Conservation (phyloP, 805 yeast genomes). For the Debaryomyces maramus region DNA sequence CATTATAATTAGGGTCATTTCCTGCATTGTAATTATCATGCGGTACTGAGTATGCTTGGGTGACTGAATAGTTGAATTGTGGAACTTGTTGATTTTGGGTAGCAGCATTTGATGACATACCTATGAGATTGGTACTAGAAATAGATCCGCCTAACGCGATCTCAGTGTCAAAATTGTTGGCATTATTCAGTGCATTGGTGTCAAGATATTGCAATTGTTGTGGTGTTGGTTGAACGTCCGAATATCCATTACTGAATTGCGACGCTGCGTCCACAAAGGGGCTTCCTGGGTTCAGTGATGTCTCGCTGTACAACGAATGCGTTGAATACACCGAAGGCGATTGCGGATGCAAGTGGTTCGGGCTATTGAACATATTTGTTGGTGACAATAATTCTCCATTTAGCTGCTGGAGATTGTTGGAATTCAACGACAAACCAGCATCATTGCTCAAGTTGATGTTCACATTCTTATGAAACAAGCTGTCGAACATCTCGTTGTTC, state of each 20-base stretch:
- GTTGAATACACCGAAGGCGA: slow-evolving; percentile 20
- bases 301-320: slow-evolving; percentile 35
- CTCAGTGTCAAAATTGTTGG: slow-evolving; percentile 30
- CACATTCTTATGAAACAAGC: slow-evolving; percentile 9
- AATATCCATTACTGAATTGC: slow-evolving; percentile 24
- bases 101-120: slow-evolving; percentile 6
- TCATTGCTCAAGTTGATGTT: slow-evolving; percentile 10
- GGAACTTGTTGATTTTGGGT: slow-evolving; percentile 9
- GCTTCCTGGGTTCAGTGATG: slow-evolving; percentile 35
- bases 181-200: slow-evolving; percentile 2
- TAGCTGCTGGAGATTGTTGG: slow-evolving; percentile 13
- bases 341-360: slow-evolving; percentile 16
- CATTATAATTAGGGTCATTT: slow-evolving; percentile 11
- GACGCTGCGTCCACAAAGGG: slow-evolving; percentile 40
- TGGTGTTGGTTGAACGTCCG: slow-evolving; percentile 11
- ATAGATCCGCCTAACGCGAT: slow-evolving; percentile 42
- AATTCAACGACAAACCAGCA: slow-evolving; percentile 8
- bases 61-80: slow-evolving; percentile 13
- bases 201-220: slow-evolving; percentile 8
- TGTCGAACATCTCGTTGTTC: background rate
- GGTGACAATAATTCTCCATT: slow-evolving; percentile 20
- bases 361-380: slow-evolving; percentile 10
- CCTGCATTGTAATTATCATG: slow-evolving; percentile 2
- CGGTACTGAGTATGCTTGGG: slow-evolving; percentile 10
- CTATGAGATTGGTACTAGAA: slow-evolving; percentile 32